Evolutionary conservation across 148 eudicot genomes (phyloP).

Genomic region (Camellia sinensis): DNA sequence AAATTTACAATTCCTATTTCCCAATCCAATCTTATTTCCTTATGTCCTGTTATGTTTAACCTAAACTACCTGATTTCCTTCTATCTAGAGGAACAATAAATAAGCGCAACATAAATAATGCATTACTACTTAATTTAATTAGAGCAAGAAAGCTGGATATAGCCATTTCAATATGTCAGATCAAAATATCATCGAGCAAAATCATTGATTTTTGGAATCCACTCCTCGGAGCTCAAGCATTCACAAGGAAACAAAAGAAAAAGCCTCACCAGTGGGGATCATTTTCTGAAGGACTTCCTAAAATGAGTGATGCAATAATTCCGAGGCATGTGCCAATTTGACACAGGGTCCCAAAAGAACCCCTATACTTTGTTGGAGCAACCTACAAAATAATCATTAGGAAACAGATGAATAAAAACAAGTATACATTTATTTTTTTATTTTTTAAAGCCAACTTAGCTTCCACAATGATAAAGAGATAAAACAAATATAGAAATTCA

Average conservation of each 20-base stretch:
- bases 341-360: constrained; percentile 71
- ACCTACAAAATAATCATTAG: constrained; percentile 39
- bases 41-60: background rate
- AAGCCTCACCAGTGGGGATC: constrained; percentile 72
- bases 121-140: background rate
- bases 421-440: too few species aligned
- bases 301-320: constrained; percentile 63
- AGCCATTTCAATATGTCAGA: background rate
- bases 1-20: background rate
- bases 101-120: too few species aligned
- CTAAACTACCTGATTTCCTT: too few species aligned
- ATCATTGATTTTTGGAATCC: background rate
- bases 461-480: too few species aligned
- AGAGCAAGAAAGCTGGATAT: background rate
- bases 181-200: background rate
- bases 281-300: constrained; percentile 59
- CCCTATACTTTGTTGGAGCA: constrained; percentile 80
- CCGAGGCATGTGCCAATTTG: constrained; percentile 89
- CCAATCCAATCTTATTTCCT: background rate
- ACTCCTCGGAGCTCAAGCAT: background rate
- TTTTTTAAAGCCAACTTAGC: too few species aligned
- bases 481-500: too few species aligned
- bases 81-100: too few species aligned
- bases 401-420: background rate
- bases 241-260: background rate